Conservation (phyloP, 192 early-diverging fungal species). For the Podila epicladia region DNA sequence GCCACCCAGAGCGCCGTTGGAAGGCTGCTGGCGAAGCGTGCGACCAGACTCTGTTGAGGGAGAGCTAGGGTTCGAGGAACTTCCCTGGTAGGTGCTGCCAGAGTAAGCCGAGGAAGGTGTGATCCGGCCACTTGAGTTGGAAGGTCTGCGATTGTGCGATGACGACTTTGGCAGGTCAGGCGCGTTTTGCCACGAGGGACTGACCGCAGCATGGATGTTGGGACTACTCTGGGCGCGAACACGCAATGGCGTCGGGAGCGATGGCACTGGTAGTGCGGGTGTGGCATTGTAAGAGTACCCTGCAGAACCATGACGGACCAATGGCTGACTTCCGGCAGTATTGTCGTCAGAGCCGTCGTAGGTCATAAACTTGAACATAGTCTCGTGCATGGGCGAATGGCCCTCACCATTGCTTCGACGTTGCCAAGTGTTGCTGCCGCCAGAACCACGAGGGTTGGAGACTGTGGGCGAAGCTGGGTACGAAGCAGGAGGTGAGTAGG, state of each 20-base stretch:
- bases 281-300: slow-evolving; percentile 45
- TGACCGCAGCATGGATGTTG: slow-evolving; percentile 60
- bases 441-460: slow-evolving; percentile 53
- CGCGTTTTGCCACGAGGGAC: slow-evolving; percentile 40
- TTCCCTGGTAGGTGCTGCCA: slow-evolving; percentile 18
- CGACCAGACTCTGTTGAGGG: slow-evolving; percentile 30
- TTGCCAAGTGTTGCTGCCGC: slow-evolving; percentile 51
- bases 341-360: slow-evolving; percentile 36
- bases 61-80: slow-evolving; percentile 29
- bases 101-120: slow-evolving; percentile 26
- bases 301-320: slow-evolving; percentile 40
- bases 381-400: slow-evolving; percentile 62
- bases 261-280: slow-evolving; percentile 44
- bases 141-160: slow-evolving; percentile 15
- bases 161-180: slow-evolving; percentile 40
- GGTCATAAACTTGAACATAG: slow-evolving; percentile 63
- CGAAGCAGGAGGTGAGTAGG: slow-evolving; percentile 63
- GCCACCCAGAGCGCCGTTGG: slow-evolving; percentile 42
- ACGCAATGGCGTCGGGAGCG: slow-evolving; percentile 51
- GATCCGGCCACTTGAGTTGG: slow-evolving; percentile 47
- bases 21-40: slow-evolving; percentile 34
- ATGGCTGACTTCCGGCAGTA: slow-evolving; percentile 34
- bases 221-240: slow-evolving; percentile 66
- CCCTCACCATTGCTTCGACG: slow-evolving; percentile 55
- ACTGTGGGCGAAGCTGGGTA: slow-evolving; percentile 67